phyloP scores from a whole-genome alignment of 768 basidiomycete species.

The Mycena polygramma region DNA sequence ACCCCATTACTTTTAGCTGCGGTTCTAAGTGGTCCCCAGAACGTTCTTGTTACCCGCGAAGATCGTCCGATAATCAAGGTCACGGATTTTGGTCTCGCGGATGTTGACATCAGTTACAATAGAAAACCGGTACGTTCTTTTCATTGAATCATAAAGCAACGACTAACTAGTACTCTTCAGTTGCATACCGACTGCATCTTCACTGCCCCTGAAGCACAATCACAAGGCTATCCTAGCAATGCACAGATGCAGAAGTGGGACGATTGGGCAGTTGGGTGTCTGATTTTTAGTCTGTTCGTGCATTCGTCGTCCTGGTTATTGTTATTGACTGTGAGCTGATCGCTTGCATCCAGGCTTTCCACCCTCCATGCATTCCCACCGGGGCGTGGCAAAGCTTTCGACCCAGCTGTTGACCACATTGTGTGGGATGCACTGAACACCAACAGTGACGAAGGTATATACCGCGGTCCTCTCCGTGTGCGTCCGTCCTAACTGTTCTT shows the following conservation, averaged over 20 bases:
- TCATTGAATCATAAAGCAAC: not conserved
- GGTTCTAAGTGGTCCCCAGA: conserved; percentile 43
- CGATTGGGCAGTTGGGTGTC: conserved; percentile 18
- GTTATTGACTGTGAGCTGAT: not conserved
- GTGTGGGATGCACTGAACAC: not conserved
- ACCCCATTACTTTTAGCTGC: not conserved
- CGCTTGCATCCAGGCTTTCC: not conserved
- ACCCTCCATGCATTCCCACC: not conserved
- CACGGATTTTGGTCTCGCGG: conserved; percentile 75
- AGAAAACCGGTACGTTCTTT: not conserved
- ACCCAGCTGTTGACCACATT: not conserved
- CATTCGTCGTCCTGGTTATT: too few relatives aligned
- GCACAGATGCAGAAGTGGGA: conserved; percentile 9
- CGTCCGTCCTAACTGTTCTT: not conserved
- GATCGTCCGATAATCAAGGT: conserved; percentile 62
- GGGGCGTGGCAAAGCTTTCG: not conserved
- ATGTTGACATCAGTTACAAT: conserved; percentile 55
- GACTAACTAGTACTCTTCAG: not conserved
- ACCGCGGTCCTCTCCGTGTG: not conserved
- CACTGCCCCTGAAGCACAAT: conserved; percentile 18
- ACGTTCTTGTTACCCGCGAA: conserved; percentile 62
- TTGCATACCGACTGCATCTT: not conserved
- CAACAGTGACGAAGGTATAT: not conserved
- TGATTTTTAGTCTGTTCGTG: conserved; percentile 19
- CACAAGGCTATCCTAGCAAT: not conserved